A percentile compares a stretch with the other conserved stretches of the same genome.
These are phyloP conservation scores for Pseudodiploospora longispora DNA, from an alignment of 2,329 filamentous ascomycete species.

Conservation along the genomic window DNA sequence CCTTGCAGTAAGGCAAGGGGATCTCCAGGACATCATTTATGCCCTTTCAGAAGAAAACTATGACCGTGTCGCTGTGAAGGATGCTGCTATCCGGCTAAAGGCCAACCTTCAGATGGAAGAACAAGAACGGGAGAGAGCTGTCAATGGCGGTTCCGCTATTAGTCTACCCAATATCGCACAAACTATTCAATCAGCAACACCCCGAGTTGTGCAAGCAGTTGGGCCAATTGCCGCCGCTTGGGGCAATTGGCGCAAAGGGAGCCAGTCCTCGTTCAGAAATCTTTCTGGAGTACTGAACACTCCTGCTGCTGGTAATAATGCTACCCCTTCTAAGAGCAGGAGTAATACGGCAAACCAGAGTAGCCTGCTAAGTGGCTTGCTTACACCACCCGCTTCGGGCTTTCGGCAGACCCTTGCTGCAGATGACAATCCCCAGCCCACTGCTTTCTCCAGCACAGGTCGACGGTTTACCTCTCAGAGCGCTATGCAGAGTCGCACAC, in stretches of 20 bases:
- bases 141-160: constrained; percentile 59
- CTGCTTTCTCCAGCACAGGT: constrained; percentile 53
- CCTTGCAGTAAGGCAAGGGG: constrained; percentile 79
- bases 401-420: constrained; percentile 52
- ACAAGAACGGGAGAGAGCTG: constrained; percentile 81
- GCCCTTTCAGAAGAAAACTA: constrained; percentile 67
- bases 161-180: constrained; percentile 70
- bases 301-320: constrained; percentile 30
- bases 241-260: constrained; percentile 81
- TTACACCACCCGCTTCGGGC: constrained; percentile 81
- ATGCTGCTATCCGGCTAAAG: constrained; percentile 86
- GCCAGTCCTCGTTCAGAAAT: constrained; percentile 40
- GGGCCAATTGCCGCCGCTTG: constrained; percentile 80
- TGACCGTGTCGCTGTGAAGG: constrained; percentile 71
- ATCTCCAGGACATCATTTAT: constrained; percentile 84
- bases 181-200: constrained; percentile 69
- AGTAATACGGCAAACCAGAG: constrained; percentile 43
- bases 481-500: constrained; percentile 15
- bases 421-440: constrained; percentile 40
- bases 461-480: constrained; percentile 46
- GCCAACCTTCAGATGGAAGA: constrained; percentile 98
- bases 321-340: constrained; percentile 56
- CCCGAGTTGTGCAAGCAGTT: constrained; percentile 75
- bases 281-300: constrained; percentile 40
- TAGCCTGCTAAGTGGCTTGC: constrained; percentile 65